A percentile compares a stretch with the other conserved stretches of the same genome.
Evolutionary conservation across 306 rosid species (phyloP).

Genomic region (Sicyos baderoa): DNA sequence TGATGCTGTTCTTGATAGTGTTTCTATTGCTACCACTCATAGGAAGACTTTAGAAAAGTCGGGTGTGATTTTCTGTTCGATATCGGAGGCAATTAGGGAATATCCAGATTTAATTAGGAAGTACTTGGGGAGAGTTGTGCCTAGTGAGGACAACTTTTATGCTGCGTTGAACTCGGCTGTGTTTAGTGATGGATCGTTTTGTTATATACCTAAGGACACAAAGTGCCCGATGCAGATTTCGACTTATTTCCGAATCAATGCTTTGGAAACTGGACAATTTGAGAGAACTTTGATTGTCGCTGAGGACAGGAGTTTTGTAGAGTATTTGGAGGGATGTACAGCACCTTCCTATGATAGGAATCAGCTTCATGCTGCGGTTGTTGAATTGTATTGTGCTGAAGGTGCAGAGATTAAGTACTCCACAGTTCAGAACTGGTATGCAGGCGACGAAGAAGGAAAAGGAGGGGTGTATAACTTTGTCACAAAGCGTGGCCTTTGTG

Average conservation of each 20-base stretch:
- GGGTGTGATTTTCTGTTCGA: constrained; percentile 80
- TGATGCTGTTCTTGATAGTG: constrained; percentile 80
- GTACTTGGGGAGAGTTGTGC: constrained; percentile 70
- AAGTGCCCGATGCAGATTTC: constrained; percentile 92
- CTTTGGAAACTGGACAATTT: constrained; percentile 77
- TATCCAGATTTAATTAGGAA: constrained; percentile 62
- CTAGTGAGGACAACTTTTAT: constrained; percentile 69
- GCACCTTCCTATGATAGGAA: constrained; percentile 85
- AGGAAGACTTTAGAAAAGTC: constrained; percentile 65
- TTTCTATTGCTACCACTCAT: constrained; percentile 83
- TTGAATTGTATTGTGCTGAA: constrained; percentile 65
- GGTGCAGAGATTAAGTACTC: constrained; percentile 85
- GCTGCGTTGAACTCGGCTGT: constrained; percentile 80
- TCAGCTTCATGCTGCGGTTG: constrained; percentile 95
- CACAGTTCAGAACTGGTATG: constrained; percentile 93
- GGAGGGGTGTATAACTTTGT: constrained; percentile 82
- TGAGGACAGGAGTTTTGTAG: constrained; percentile 76
- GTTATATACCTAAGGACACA: constrained; percentile 64
- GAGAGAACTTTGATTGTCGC: constrained; percentile 93
- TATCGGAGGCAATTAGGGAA: constrained; percentile 78
- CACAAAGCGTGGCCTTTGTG: constrained; percentile 81
- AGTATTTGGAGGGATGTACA: constrained; percentile 90
- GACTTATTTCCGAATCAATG: constrained; percentile 76
- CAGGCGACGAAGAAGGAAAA: constrained; percentile 76
- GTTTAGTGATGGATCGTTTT: constrained; percentile 83